Conservation (phyloP, 2,329 filamentous ascomycete species). For the Cordyceps cateniannulata region DNA sequence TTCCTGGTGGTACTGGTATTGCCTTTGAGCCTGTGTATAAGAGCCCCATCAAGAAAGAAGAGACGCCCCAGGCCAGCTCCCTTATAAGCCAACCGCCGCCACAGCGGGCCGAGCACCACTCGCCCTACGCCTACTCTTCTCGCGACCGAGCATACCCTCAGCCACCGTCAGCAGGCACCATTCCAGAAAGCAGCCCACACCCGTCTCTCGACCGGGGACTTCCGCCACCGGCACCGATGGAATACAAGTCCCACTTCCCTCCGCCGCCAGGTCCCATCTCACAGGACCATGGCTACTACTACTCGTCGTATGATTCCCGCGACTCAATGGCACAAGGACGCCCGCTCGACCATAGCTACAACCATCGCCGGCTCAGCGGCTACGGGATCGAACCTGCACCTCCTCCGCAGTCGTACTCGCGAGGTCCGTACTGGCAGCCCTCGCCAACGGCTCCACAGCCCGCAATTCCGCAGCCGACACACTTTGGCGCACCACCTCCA, state of each 20-base stretch:
- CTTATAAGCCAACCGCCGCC: background rate
- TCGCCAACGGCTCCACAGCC: constrained; percentile 22
- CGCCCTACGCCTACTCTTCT: constrained; percentile 6
- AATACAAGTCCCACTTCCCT: constrained; percentile 23
- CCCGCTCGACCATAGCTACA: constrained; percentile 27
- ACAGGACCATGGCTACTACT: constrained; percentile 16
- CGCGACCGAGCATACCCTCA: constrained; percentile 10
- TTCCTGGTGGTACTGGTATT: constrained; percentile 17
- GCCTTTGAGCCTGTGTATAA: background rate
- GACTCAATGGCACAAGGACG: constrained; percentile 21
- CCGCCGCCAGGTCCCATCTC: constrained; percentile 15
- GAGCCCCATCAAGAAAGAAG: constrained; percentile 18
- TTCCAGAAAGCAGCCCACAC: constrained; percentile 15
- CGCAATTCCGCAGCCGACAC: constrained; percentile 18
- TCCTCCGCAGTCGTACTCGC: constrained; percentile 22
- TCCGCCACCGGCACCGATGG: constrained; percentile 21
- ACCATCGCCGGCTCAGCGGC: constrained; percentile 25
- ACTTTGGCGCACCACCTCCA: constrained; percentile 19
- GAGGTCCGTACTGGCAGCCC: constrained; percentile 28
- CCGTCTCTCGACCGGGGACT: constrained; percentile 21
- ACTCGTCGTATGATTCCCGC: constrained; percentile 22
- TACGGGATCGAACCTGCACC: constrained; percentile 23
- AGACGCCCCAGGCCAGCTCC: constrained; percentile 16
- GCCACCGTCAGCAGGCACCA: constrained; percentile 8
- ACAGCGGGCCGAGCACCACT: constrained; percentile 5